Evolutionary conservation across 495 filamentous ascomycete species (phyloP), one percentile per base, ranked within the genome.

Genomic region (Choiromyces venosus): DNA sequence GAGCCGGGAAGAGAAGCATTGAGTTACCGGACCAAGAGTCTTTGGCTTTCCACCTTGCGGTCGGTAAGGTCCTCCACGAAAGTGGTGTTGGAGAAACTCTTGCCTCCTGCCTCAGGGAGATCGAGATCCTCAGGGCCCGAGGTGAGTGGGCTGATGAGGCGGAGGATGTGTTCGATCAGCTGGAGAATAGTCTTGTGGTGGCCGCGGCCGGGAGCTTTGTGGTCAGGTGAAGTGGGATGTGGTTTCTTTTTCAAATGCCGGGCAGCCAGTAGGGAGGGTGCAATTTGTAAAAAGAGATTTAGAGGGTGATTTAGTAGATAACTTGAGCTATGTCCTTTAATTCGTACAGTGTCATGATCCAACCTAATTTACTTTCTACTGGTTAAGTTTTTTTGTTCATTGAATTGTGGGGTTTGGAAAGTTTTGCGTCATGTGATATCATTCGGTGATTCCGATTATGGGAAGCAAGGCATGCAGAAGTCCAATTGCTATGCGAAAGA

Each of bases 41-140:
- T n/a, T 35, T 69, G 68, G 25, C 25, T 16, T 61, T 61, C 16
- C 68, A 69, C 52, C 36, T 69, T 8, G 68, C 68, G 1, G 40
- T 69, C 4, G 37, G 38, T 6, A 40, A 52, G 7, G 68, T 69
- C 1, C 29, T 69, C 25, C 40, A 69, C 35, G 52, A 35, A 16
- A 44, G 37, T 19, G 68, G 68, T 14, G 68, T 52, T 3, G 68
- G 68, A 1, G 29, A n/a, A 29, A 19, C 14, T 5, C 33, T 69
- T 37, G 40, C 42, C 40, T 14, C 25, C 10, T 69, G 33, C 21
- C 9, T 69, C 8, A 40, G 29, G 21, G 68, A 69, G 29, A 4
- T 29, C 6, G 29, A 25, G 29, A 33, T 9, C 25, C 25, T 12
- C 7, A 61, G 52, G 25, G 33, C 52, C 7, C 29, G 25, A 14